Conservation (phyloP, 2,329 filamentous ascomycete genomes). For the Fusarium oxysporum region DNA sequence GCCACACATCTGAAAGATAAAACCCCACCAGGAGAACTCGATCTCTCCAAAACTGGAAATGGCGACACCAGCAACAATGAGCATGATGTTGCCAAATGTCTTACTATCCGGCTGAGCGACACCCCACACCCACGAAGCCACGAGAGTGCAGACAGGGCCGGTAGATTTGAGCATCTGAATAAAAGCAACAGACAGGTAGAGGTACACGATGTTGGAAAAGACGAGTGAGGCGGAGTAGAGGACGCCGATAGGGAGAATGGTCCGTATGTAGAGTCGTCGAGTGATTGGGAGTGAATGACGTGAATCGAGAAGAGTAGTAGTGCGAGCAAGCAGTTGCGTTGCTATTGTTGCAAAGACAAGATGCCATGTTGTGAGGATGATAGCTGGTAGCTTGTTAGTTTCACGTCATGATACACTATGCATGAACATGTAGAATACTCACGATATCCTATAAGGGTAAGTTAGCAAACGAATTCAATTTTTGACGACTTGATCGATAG, state of each 20-base stretch:
- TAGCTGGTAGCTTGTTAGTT: conserved; percentile 51
- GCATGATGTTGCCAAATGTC: conserved; percentile 60
- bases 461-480: conserved; percentile 16
- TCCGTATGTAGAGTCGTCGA: conserved; percentile 68
- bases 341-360: conserved; percentile 73
- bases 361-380: conserved; percentile 76
- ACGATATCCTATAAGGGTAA: conserved; percentile 48
- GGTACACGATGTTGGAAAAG: conserved; percentile 75
- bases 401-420: not conserved
- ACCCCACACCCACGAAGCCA: conserved; percentile 71
- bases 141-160: conserved; percentile 73
- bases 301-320: conserved; percentile 71
- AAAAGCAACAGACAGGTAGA: conserved; percentile 75
- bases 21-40: conserved; percentile 73
- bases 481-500: not conserved
- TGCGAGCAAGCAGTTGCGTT: conserved; percentile 73
- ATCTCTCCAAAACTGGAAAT: conserved; percentile 72
- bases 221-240: conserved; percentile 75
- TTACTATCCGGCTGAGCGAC: conserved; percentile 60
- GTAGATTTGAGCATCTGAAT: conserved; percentile 79
- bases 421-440: conserved; percentile 27
- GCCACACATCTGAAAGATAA: conserved; percentile 78
- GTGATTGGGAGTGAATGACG: conserved; percentile 72
- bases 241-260: conserved; percentile 74
- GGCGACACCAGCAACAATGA: conserved; percentile 65